Conservation (phyloP, 148 eudicot genomes). For the Camellia japonica region DNA sequence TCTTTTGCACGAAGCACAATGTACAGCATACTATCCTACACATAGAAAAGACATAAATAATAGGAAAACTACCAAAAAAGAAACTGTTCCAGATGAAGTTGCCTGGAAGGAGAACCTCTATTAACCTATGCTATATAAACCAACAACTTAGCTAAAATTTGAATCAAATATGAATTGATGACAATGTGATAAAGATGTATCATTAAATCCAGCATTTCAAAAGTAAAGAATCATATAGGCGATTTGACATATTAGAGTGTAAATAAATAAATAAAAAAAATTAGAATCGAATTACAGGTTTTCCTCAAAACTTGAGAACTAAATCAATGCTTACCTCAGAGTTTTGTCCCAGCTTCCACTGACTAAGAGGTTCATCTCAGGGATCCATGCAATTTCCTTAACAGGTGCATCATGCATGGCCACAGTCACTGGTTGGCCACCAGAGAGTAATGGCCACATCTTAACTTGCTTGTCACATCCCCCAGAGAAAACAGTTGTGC, state of each 20-base stretch:
- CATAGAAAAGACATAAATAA: not conserved
- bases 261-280: not conserved
- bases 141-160: not conserved
- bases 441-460: conserved; percentile 87
- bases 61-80: not conserved
- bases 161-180: not conserved
- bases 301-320: not conserved
- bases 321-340: conserved; percentile 37
- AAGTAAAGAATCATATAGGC: not conserved
- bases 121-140: not conserved
- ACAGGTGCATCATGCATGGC: conserved; percentile 95
- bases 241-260: not conserved
- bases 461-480: conserved; percentile 97
- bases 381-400: conserved; percentile 91
- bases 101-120: not conserved
- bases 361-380: conserved; percentile 77
- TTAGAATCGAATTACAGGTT: not conserved
- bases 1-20: not conserved
- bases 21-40: not conserved
- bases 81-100: not conserved
- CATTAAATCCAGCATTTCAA: not conserved
- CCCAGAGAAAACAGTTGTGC: conserved; percentile 90
- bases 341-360: conserved; percentile 98
- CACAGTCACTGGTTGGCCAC: conserved; percentile 75
- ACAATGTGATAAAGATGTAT: not conserved